Conservation (phyloP, 192 early-diverging fungal genomes). For the Linnemannia exigua region DNA sequence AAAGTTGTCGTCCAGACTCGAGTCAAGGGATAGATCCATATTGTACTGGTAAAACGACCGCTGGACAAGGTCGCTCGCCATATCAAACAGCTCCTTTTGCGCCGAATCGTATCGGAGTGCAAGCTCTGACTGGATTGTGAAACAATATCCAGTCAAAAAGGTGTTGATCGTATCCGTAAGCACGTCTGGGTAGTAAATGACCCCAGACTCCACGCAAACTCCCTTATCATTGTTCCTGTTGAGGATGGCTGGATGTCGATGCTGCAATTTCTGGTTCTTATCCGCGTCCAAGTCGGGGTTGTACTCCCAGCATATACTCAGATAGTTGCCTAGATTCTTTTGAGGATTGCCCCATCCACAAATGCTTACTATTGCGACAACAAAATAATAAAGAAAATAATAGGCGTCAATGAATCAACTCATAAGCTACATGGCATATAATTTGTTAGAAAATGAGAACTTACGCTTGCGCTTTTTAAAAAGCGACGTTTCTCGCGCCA, state of each 20-base stretch:
- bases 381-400: background rate
- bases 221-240: slow-evolving; percentile 28
- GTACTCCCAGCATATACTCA: slow-evolving; percentile 56
- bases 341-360: slow-evolving; percentile 54
- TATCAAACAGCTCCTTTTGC: slow-evolving; percentile 35
- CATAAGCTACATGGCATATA: background rate
- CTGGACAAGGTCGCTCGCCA: slow-evolving; percentile 49
- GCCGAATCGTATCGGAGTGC: slow-evolving; percentile 35
- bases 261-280: slow-evolving; percentile 33
- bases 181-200: slow-evolving; percentile 33
- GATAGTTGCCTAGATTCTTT: slow-evolving; percentile 54
- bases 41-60: slow-evolving; percentile 35
- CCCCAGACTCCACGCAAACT: slow-evolving; percentile 29
- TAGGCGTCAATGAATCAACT: background rate
- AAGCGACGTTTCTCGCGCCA: slow-evolving; percentile 27
- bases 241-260: slow-evolving; percentile 7
- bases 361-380: slow-evolving; percentile 33
- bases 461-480: slow-evolving; percentile 53
- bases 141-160: slow-evolving; percentile 32
- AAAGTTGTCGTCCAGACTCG: slow-evolving; percentile 55
- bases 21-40: slow-evolving; percentile 55
- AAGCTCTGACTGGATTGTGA: slow-evolving; percentile 52
- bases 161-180: slow-evolving; percentile 2
- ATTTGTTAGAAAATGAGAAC: background rate
- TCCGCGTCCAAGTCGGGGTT: slow-evolving; percentile 49